A percentile compares a stretch with the other conserved stretches of the same genome.
Conservation (phyloP, 1,284 basidiomycete species). For the Veloboletus limbatus region DNA sequence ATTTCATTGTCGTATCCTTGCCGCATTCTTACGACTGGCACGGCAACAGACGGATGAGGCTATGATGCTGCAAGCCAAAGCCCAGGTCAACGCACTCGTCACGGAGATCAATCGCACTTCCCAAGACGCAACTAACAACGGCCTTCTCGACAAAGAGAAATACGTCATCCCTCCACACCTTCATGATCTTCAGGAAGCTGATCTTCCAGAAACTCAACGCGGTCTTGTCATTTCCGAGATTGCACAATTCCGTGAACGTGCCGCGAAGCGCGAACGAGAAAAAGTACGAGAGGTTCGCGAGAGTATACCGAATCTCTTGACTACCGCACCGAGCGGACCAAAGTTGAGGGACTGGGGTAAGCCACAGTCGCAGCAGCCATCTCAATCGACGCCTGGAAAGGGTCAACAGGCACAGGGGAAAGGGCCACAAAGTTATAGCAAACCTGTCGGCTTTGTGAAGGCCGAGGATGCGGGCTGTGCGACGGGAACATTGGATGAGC, state of each 20-base stretch:
- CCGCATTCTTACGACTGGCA: neutral
- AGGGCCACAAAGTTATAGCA: slow-evolving; percentile 71
- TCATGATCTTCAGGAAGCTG: slow-evolving; percentile 91
- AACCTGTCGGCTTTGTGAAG: slow-evolving; percentile 79
- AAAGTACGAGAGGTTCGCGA: slow-evolving; percentile 73
- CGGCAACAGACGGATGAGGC: slow-evolving; percentile 58
- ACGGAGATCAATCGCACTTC: slow-evolving; percentile 60
- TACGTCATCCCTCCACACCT: slow-evolving; percentile 91
- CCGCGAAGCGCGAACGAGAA: slow-evolving; percentile 83
- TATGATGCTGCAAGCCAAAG: slow-evolving; percentile 47
- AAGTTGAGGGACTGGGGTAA: slow-evolving; percentile 77
- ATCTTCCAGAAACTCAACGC: slow-evolving; percentile 93
- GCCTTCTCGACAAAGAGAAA: slow-evolving; percentile 71
- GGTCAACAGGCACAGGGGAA: slow-evolving; percentile 52
- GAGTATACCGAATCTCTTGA: slow-evolving; percentile 43
- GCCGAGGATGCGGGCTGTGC: slow-evolving; percentile 46
- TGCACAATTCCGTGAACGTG: slow-evolving; percentile 86
- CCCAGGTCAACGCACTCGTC: slow-evolving; percentile 54
- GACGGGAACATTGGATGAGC: slow-evolving; percentile 35
- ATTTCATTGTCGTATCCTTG: neutral
- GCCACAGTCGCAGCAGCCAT: slow-evolving; percentile 43
- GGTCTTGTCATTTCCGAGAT: slow-evolving; percentile 94
- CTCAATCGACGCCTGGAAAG: slow-evolving; percentile 36
- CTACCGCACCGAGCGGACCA: slow-evolving; percentile 59
- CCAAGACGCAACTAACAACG: slow-evolving; percentile 63